phyloP scores from a whole-genome alignment of 2,329 filamentous ascomycete genomes.

The Kalmusia sp. region DNA sequence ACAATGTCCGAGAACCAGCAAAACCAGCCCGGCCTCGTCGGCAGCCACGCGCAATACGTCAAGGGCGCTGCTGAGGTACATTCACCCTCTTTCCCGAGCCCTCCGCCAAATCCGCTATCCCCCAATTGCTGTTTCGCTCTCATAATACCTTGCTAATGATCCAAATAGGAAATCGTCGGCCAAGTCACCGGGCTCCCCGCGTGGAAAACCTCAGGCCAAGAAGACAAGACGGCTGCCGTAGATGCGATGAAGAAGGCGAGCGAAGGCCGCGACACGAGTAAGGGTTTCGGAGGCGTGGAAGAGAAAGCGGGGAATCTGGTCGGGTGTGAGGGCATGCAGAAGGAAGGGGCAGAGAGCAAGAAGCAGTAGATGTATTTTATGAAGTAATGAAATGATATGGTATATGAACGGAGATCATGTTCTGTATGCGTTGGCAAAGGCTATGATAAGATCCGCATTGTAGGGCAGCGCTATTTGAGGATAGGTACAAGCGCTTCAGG shows the following conservation, averaged over 20 bases:
- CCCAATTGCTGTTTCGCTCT: too few relatives aligned
- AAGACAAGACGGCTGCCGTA: slow-evolving; percentile 69
- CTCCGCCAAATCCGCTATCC: too few relatives aligned
- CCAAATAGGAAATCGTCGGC: slow-evolving; percentile 63
- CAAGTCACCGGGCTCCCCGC: slow-evolving; percentile 66
- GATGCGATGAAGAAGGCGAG: slow-evolving; percentile 68
- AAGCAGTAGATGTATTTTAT: slow-evolving; percentile 22
- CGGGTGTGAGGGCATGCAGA: slow-evolving; percentile 74
- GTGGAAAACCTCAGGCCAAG: slow-evolving; percentile 69
- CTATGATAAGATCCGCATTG: too few relatives aligned
- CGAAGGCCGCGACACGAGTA: slow-evolving; percentile 60
- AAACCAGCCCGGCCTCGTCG: slow-evolving; percentile 65
- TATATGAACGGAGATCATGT: too few relatives aligned
- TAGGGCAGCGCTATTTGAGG: too few relatives aligned
- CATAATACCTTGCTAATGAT: background rate
- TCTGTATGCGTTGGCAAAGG: too few relatives aligned
- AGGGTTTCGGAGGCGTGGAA: slow-evolving; percentile 69
- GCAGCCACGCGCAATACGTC: slow-evolving; percentile 70
- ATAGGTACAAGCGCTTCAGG: too few relatives aligned
- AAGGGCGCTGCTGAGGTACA: slow-evolving; percentile 72
- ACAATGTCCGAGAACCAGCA: slow-evolving; percentile 30
- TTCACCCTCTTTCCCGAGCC: slow-evolving; percentile 1
- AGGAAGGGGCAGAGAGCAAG: slow-evolving; percentile 41
- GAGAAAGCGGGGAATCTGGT: slow-evolving; percentile 68
- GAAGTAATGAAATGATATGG: background rate